Evolutionary conservation across 805 yeast genomes (phyloP).

Genomic region (Debaryomyces hansenii): DNA sequence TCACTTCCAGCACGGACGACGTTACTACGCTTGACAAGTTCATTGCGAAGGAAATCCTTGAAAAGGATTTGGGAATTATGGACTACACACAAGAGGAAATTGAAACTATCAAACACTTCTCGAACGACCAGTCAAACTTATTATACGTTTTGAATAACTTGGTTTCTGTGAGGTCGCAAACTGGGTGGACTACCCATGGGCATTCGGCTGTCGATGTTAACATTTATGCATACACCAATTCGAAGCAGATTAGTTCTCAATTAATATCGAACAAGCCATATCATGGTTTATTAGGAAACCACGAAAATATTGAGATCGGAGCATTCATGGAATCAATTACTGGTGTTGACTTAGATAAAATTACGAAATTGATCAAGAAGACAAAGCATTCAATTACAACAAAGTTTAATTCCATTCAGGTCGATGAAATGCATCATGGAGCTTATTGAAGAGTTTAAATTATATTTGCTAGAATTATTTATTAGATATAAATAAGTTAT

Average conservation of each 20-base stretch:
- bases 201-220: conserved; percentile 96
- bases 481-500: background rate
- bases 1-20: conserved; percentile 21
- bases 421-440: background rate
- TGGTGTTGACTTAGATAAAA: conserved; percentile 45
- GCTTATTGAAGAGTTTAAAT: background rate
- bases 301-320: conserved; percentile 87
- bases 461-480: background rate
- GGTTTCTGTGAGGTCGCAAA: conserved; percentile 78
- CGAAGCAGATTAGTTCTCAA: conserved; percentile 39
- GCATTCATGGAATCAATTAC: conserved; percentile 60
- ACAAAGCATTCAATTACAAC: conserved; percentile 46
- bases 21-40: conserved; percentile 38
- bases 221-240: conserved; percentile 77
- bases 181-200: conserved; percentile 97
- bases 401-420: background rate
- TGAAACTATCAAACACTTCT: conserved; percentile 15
- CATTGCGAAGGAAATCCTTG: conserved; percentile 54
- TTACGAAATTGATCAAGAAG: conserved; percentile 51
- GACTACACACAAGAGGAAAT: conserved; percentile 58
- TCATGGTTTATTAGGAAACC: conserved; percentile 67
- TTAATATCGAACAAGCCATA: conserved; percentile 26
- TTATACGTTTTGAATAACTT: conserved; percentile 62
- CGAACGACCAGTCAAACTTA: conserved; percentile 34
- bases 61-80: conserved; percentile 63